Percentiles rank a stretch among this genome's conserved stretches.
phyloP scores from a whole-genome alignment of 2,329 filamentous ascomycete species.

The Aaosphaeria pasadenensis region DNA sequence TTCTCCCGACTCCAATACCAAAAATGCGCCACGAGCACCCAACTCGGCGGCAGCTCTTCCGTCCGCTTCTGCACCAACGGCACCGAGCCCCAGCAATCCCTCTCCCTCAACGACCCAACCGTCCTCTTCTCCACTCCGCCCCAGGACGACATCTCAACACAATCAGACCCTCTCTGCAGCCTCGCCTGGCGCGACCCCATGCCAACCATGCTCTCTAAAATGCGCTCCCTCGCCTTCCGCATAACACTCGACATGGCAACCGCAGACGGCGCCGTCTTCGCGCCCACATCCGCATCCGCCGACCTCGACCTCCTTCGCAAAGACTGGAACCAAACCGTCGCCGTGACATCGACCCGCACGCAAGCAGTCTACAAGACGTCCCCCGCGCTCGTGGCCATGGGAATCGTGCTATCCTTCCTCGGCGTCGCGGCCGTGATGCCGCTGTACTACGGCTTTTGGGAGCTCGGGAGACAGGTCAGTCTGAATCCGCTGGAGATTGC shows the following conservation, averaged over 20 bases:
- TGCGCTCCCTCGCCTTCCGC: conserved; percentile 14
- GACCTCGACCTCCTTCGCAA: conserved; percentile 3
- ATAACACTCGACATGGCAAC: conserved; percentile 12
- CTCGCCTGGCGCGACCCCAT: conserved; percentile 14
- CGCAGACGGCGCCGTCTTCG: conserved; percentile 6
- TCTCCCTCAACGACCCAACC: conserved; percentile 8
- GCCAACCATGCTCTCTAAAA: conserved; percentile 9
- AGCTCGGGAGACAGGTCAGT: conserved; percentile 22
- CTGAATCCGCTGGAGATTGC: conserved; percentile 32
- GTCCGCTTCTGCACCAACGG: conserved; percentile 4
- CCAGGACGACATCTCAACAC: background rate
- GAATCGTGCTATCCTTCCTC: conserved; percentile 9
- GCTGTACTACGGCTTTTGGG: conserved; percentile 26
- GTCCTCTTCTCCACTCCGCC: conserved; percentile 4
- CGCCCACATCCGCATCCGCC: conserved; percentile 1
- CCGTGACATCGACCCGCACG: background rate
- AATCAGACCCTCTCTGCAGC: conserved; percentile 6
- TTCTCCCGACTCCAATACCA: conserved; percentile 5
- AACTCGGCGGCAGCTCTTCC: background rate
- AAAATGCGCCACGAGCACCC: conserved; percentile 6
- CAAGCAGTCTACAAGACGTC: conserved; percentile 5
- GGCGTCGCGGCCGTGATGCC: conserved; percentile 15
- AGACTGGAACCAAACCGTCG: conserved; percentile 7
- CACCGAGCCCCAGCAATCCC: background rate
- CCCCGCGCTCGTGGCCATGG: conserved; percentile 6